Conservation (phyloP, 2,329 filamentous ascomycete species). For the Colletotrichum plurivorum region DNA sequence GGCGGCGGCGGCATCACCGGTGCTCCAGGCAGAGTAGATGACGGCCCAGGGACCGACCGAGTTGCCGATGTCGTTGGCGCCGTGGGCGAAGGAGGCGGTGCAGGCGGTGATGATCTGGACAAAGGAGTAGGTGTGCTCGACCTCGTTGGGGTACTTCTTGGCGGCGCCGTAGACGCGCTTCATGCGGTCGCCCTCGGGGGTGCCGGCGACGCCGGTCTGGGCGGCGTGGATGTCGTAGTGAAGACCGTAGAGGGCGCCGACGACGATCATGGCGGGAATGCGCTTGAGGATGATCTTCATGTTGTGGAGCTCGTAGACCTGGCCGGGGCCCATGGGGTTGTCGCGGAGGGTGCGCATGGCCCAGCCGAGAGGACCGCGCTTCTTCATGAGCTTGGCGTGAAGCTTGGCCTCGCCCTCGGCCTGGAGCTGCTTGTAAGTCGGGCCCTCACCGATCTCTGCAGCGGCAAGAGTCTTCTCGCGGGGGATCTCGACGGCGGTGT, state of each 20-base stretch:
- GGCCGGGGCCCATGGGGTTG: conserved; percentile 79
- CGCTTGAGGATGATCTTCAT: conserved; percentile 74
- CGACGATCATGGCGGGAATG: conserved; percentile 76
- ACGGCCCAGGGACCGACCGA: conserved; percentile 78
- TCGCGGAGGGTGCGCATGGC: conserved; percentile 83
- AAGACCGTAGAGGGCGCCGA: conserved; percentile 78
- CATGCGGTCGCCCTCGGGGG: conserved; percentile 82
- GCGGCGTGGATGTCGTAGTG: conserved; percentile 88
- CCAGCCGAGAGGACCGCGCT: conserved; percentile 81
- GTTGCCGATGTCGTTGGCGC: conserved; percentile 84
- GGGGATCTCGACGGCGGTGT: conserved; percentile 46
- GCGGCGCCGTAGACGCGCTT: conserved; percentile 75
- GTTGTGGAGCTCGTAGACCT: conserved; percentile 83
- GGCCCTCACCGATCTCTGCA: conserved; percentile 63
- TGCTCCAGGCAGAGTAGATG: conserved; percentile 78
- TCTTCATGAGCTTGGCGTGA: conserved; percentile 74
- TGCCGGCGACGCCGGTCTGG: conserved; percentile 78
- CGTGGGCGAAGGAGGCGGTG: conserved; percentile 82
- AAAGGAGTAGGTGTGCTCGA: conserved; percentile 79
- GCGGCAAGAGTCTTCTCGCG: conserved; percentile 46
- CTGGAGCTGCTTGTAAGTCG: conserved; percentile 73
- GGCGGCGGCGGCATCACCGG: conserved; percentile 70
- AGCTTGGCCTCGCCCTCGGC: conserved; percentile 69
- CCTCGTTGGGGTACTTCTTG: conserved; percentile 77
- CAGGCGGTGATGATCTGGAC: conserved; percentile 77